Percentiles rank a stretch among this genome's conserved stretches.
Conservation (phyloP, 139 green algal genomes). For the Chlorella sp. region DNA sequence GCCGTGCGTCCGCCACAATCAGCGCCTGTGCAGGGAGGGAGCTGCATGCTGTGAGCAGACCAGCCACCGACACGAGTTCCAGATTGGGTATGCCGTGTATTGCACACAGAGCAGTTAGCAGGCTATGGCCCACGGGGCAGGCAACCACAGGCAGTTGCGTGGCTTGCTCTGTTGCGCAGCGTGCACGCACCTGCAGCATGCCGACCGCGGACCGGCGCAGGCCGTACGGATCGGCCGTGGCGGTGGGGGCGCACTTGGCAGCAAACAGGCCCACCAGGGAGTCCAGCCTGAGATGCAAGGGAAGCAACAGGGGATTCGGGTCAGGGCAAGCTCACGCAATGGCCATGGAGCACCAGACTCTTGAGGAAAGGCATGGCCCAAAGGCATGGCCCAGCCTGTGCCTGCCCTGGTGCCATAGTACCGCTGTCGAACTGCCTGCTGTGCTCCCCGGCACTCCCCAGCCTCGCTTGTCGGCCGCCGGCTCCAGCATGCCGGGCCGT, state of each 20-base stretch:
- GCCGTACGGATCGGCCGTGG: conserved; percentile 93
- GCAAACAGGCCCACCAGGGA: conserved; percentile 94
- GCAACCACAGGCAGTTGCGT: neutral
- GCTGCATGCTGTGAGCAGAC: neutral
- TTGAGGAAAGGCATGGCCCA: no score
- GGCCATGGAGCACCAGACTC: no score
- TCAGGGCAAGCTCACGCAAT: no score
- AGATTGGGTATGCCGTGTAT: no score
- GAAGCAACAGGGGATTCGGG: neutral
- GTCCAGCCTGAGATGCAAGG: conserved; percentile 75
- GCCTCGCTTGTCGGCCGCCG: no score
- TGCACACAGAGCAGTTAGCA: no score
- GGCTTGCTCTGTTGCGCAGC: neutral
- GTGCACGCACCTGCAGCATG: conserved; percentile 69
- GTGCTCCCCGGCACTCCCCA: no score
- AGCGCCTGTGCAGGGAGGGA: conserved; percentile 67
- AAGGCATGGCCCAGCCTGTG: neutral
- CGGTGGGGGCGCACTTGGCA: conserved; percentile 84
- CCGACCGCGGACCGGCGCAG: conserved; percentile 92
- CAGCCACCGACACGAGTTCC: no score
- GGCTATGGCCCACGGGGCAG: no score
- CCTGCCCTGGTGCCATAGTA: no score
- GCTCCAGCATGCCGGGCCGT: no score
- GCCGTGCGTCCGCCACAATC: conserved; percentile 65
- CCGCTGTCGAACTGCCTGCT: no score